A percentile compares a stretch with the other conserved stretches of the same genome.
phyloP scores from a whole-genome alignment of 768 basidiomycete species.

The Boletus edulis region DNA sequence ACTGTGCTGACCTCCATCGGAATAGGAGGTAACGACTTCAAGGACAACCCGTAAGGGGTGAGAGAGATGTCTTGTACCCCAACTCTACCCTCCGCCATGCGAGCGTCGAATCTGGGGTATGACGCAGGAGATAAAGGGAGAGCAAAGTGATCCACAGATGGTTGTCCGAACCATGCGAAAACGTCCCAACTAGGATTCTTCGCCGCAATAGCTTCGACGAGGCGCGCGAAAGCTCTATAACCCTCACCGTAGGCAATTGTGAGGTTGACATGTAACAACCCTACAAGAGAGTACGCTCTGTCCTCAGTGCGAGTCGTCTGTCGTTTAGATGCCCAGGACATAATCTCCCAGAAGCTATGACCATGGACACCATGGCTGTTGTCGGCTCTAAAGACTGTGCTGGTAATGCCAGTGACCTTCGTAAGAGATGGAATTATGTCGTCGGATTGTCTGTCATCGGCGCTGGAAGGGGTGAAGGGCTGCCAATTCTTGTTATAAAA shows the following conservation, averaged over 20 bases:
- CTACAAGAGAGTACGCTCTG: slow-evolving; percentile 14
- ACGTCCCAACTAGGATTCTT: too few relatives aligned
- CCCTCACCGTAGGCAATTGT: too few relatives aligned
- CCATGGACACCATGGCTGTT: not conserved
- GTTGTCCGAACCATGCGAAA: too few relatives aligned
- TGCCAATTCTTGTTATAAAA: slow-evolving; percentile 17
- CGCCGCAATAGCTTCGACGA: too few relatives aligned
- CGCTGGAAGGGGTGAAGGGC: not conserved
- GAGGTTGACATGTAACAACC: too few relatives aligned
- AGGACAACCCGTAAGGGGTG: not conserved
- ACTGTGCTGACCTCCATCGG: not conserved
- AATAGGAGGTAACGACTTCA: slow-evolving; percentile 5
- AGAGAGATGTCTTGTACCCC: too few relatives aligned
- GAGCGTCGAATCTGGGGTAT: not conserved
- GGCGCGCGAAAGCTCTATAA: too few relatives aligned
- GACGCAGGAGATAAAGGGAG: too few relatives aligned
- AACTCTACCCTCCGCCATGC: too few relatives aligned
- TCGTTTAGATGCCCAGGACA: slow-evolving; percentile 5
- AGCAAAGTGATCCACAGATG: too few relatives aligned
- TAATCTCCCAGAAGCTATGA: not conserved
- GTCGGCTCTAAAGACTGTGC: not conserved
- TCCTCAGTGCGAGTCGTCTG: slow-evolving; percentile 21
- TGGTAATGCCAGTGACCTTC: slow-evolving; percentile 1
- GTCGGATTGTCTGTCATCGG: not conserved
- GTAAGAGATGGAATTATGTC: not conserved